These are phyloP conservation scores for Fusarium dlaminii DNA, from an alignment of 2,329 filamentous ascomycete species.

Conservation along the genomic window DNA sequence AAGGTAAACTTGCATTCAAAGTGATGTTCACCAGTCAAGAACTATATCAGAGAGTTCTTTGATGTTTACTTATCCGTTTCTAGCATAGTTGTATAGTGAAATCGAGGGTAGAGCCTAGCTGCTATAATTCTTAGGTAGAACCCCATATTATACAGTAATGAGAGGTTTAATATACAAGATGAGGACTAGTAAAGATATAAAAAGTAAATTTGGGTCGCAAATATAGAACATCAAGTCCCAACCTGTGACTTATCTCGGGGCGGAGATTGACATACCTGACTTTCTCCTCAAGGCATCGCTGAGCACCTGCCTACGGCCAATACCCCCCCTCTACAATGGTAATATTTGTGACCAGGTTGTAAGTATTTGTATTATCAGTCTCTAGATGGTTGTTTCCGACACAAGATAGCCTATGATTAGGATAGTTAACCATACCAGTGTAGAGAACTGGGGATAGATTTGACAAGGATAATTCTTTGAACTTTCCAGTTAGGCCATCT, in stretches of 20 bases:
- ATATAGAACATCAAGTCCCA: neutral
- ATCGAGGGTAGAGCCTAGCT: neutral
- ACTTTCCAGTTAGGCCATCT: neutral
- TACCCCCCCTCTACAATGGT: neutral
- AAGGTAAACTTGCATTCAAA: neutral
- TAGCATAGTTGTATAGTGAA: neutral
- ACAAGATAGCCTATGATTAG: neutral
- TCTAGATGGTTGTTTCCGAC: too few relatives aligned
- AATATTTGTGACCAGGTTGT: too few relatives aligned
- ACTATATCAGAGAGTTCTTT: neutral
- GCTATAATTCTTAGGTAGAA: neutral
- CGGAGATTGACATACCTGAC: neutral
- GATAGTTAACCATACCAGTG: too few relatives aligned
- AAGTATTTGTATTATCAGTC: neutral
- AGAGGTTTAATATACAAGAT: rapidly evolving
- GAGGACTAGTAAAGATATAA: neutral
- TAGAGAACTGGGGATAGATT: neutral
- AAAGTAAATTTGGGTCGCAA: rapidly evolving
- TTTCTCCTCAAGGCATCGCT: too few relatives aligned
- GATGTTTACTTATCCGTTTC: neutral
- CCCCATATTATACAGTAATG: too few relatives aligned
- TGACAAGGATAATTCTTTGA: too few relatives aligned
- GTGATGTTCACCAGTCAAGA: neutral
- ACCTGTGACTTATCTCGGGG: neutral
- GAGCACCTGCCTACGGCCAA: neutral